Evolutionary conservation across 148 eudicot genomes (phyloP), one percentile per base, ranked within the genome.

Genomic region (Silene uniflora): DNA sequence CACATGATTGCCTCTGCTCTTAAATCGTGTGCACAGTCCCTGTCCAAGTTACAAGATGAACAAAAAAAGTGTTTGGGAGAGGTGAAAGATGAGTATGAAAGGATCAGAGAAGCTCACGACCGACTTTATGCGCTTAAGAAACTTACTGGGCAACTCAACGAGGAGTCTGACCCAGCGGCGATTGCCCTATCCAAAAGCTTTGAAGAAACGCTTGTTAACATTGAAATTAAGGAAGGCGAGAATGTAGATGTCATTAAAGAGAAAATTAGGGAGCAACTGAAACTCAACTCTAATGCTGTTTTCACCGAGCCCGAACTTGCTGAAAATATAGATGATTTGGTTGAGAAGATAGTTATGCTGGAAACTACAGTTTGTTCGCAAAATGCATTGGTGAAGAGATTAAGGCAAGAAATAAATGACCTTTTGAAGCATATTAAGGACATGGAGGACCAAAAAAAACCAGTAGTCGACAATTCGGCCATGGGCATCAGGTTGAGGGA

Each of bases 311-410:
- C 88, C 11, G 89, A 89, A 72, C 81, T 92, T 75, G 88, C 88
- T 29, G 91, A 92, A 76, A 92, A 90, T 75, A 89, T 92, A 5
- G 91, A 92, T 67, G 87, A 90, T 49, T 79, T 93, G 66, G 93
- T 88, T 47, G 91, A 89, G 10, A 88, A 83, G 70, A 85, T 93
- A 7, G 84, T 93, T 3, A 56, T 21, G 7, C 71, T 91, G 58
- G 91, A 93, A 80, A 83, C 86, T 58, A 84, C 81, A 10, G 71
- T 88, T 52, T 82, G 86, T 74, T 86, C 98, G 6, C 89, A 89
- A 66, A 83, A 82, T 69, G 91, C 93, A 22, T 29, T 89, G 35
- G 83, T 93, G 25, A 82, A 79, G 82, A 83, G 88, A 75, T 58
- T 93, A 77, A 83, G 81, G 75, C 78, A 82, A 59, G 90, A 88